Conservation (phyloP, 306 rosid genomes). For the Pyrus communis region DNA sequence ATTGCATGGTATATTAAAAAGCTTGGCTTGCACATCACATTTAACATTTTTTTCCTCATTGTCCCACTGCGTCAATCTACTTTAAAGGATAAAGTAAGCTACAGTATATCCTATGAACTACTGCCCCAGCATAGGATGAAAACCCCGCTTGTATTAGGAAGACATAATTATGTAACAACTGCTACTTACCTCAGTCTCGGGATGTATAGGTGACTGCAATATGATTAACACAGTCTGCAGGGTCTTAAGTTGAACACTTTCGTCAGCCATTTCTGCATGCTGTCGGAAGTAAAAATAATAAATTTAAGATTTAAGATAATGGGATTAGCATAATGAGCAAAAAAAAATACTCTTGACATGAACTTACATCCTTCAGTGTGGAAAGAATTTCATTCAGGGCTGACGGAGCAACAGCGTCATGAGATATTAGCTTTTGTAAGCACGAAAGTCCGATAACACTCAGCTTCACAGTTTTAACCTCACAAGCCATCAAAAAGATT, state of each 20-base stretch:
- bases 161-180: neutral
- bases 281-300: conserved; percentile 28
- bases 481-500: conserved; percentile 90
- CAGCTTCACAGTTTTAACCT: conserved; percentile 71
- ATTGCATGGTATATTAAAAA: neutral
- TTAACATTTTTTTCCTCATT: neutral
- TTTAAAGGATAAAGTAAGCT: conserved; percentile 17
- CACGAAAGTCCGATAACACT: conserved; percentile 94
- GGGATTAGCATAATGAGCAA: neutral
- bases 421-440: conserved; percentile 85
- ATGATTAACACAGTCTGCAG: conserved; percentile 88
- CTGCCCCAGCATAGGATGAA: neutral
- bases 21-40: neutral
- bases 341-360: neutral
- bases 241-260: conserved; percentile 89
- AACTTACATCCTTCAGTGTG: conserved; percentile 87
- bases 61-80: neutral
- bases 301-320: conserved; percentile 6
- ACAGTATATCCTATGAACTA: neutral
- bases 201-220: conserved; percentile 89
- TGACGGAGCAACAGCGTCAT: conserved; percentile 78
- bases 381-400: conserved; percentile 69
- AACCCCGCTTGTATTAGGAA: neutral
- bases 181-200: conserved; percentile 70
- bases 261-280: conserved; percentile 96